phyloP scores from a whole-genome alignment of 2,329 filamentous ascomycete genomes.

The Aureobasidium sp. region DNA sequence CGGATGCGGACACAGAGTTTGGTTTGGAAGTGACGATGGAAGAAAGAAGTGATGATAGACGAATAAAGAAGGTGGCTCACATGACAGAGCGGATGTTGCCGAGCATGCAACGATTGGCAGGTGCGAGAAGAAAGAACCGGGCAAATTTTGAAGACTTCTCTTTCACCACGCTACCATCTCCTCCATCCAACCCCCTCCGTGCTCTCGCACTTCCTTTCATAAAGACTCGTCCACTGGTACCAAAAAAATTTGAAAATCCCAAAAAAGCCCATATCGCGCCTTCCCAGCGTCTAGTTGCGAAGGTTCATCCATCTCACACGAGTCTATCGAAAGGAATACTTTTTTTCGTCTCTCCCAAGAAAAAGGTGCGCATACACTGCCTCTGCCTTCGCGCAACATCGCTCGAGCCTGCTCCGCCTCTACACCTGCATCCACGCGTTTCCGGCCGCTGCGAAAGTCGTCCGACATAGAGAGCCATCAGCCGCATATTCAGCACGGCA shows the following conservation, averaged over 20 bases:
- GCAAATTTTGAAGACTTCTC: conserved; percentile 3
- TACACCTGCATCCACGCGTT: background rate
- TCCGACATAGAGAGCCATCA: background rate
- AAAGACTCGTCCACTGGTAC: conserved; percentile 21
- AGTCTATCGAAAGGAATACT: conserved; percentile 9
- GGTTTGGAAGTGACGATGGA: background rate
- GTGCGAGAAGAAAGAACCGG: background rate
- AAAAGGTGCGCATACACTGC: conserved; percentile 11
- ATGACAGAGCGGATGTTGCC: background rate
- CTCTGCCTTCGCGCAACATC: background rate
- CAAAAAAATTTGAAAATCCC: conserved; percentile 32
- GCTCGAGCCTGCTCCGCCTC: background rate
- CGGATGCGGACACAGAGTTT: background rate
- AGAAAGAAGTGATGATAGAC: background rate
- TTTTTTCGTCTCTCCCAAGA: background rate
- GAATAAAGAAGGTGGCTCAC: conserved; percentile 8
- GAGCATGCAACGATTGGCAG: background rate
- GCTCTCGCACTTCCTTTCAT: conserved; percentile 20
- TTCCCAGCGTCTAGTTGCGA: conserved; percentile 15
- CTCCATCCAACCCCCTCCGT: conserved; percentile 16
- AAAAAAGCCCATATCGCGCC: conserved; percentile 24
- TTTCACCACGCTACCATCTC: conserved; percentile 12
- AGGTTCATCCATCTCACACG: conserved; percentile 9
- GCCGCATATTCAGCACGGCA: background rate
- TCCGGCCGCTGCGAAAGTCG: background rate